Evolutionary conservation across 2,329 filamentous ascomycete genomes (phyloP).

Genomic region (Amylocarpus encephaloides): DNA sequence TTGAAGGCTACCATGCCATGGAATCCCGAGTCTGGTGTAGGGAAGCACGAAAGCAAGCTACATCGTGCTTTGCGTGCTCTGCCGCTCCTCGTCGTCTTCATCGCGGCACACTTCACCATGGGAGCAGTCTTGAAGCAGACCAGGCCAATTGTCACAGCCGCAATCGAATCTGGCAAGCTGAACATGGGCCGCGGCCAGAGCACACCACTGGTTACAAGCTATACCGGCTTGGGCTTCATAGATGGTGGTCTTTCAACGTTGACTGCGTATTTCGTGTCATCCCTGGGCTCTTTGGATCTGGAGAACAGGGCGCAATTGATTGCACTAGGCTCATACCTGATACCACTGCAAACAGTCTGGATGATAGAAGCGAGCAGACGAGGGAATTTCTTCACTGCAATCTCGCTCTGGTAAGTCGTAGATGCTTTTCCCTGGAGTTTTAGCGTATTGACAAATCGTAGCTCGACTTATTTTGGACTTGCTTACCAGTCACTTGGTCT

Average conservation of each 20-base stretch:
- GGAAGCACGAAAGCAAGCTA: background rate
- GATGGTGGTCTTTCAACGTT: background rate
- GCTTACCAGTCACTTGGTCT: background rate
- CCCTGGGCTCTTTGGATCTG: background rate
- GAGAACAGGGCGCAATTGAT: background rate
- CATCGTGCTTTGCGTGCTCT: background rate
- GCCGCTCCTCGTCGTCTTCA: background rate
- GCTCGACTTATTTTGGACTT: background rate
- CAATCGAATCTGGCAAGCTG: background rate
- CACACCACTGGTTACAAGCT: background rate
- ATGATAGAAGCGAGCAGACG: background rate
- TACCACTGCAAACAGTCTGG: background rate
- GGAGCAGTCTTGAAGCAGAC: background rate
- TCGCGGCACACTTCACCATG: background rate
- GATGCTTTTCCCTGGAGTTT: too few relatives aligned
- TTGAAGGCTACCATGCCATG: conserved; percentile 27
- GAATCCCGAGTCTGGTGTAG: conserved; percentile 26
- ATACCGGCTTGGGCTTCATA: background rate
- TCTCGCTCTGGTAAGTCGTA: background rate
- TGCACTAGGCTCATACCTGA: background rate
- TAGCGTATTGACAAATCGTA: background rate
- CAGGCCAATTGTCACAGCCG: background rate
- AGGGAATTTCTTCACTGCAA: background rate
- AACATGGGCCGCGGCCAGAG: background rate
- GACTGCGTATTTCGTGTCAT: background rate